A percentile compares a stretch with the other conserved stretches of the same genome.
Evolutionary conservation across 352 stramenopile genomes (phyloP).

Genomic region (Globisporangium parvum): DNA sequence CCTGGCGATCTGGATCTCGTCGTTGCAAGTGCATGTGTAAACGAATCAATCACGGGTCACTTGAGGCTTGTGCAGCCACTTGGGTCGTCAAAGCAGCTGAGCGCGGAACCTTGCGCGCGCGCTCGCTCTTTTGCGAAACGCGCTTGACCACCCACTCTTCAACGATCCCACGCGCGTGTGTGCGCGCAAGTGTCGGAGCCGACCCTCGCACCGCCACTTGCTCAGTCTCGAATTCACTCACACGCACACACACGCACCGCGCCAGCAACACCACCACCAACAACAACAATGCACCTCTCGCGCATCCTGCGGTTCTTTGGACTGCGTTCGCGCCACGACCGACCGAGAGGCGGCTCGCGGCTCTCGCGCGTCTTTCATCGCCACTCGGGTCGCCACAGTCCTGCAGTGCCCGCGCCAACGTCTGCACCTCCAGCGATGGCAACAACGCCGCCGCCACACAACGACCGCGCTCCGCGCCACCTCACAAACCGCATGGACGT

Average conservation of each 20-base stretch:
- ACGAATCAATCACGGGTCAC: too few relatives aligned
- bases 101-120: not conserved
- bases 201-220: too few relatives aligned
- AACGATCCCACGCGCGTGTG: not conserved
- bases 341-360: slow-evolving; percentile 4
- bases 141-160: not conserved
- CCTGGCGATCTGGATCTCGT: too few relatives aligned
- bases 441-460: not conserved
- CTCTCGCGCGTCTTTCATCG: slow-evolving; percentile 10
- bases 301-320: slow-evolving; percentile 17
- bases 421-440: not conserved
- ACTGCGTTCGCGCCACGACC: slow-evolving; percentile 7
- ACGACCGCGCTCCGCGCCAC: not conserved
- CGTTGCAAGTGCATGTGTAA: too few relatives aligned
- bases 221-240: not conserved
- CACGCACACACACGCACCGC: not conserved
- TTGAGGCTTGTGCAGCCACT: not conserved
- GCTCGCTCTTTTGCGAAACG: not conserved
- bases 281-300: slow-evolving; percentile 7
- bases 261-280: not conserved
- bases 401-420: not conserved
- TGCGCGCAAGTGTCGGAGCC: too few relatives aligned
- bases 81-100: not conserved
- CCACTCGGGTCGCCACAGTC: not conserved
- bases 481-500: slow-evolving; percentile 4